Evolutionary conservation across 1,284 basidiomycete species (phyloP).

Genomic region (Clitocybe nebularis): DNA sequence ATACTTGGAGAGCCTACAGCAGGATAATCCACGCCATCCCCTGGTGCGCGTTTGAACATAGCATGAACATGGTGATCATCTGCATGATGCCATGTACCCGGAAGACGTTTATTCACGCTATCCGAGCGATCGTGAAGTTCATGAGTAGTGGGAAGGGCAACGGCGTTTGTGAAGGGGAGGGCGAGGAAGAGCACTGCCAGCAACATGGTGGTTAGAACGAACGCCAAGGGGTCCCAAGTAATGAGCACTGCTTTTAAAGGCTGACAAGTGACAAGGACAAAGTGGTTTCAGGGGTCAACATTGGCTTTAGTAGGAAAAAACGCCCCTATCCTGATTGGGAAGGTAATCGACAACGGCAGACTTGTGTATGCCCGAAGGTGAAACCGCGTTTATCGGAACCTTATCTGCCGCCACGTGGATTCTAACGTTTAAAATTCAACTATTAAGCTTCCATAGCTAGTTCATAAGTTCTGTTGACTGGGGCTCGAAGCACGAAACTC

Average conservation of each 20-base stretch:
- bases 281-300: too few species aligned
- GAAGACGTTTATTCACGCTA: conserved; percentile 28
- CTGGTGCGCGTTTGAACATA: conserved; percentile 51
- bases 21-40: conserved; percentile 45
- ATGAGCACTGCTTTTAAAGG: too few species aligned
- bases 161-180: conserved; percentile 33
- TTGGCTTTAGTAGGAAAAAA: not conserved
- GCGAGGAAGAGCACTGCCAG: conserved; percentile 24
- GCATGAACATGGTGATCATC: conserved; percentile 51
- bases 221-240: too few species aligned
- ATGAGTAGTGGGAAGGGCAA: conserved; percentile 26
- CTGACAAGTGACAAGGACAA: too few species aligned
- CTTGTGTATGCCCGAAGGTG: too few species aligned
- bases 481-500: too few species aligned
- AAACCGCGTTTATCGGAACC: too few species aligned
- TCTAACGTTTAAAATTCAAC: too few species aligned
- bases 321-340: not conserved
- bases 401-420: too few species aligned
- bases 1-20: conserved; percentile 56
- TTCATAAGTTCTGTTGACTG: too few species aligned
- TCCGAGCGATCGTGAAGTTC: conserved; percentile 27
- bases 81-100: conserved; percentile 53
- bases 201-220: conserved; percentile 19
- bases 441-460: too few species aligned
- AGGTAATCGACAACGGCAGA: conserved; percentile 1